phyloP scores from a whole-genome alignment of 208 protist species.

The Endotrypanum monterogeii region DNA sequence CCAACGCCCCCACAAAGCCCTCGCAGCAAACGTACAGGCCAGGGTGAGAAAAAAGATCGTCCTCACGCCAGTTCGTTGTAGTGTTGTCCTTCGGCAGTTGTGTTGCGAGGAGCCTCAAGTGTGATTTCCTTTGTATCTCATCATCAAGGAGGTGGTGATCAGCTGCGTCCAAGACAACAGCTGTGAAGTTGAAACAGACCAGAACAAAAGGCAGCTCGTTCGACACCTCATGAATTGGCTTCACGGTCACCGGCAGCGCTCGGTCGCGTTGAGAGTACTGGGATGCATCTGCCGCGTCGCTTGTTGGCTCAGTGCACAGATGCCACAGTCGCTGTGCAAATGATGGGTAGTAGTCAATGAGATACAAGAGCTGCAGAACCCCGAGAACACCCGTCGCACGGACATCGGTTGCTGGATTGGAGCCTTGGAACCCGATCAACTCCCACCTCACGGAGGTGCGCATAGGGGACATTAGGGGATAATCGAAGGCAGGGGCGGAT shows the following conservation, averaged over 20 bases:
- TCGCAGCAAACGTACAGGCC: slow-evolving; percentile 32
- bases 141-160: slow-evolving; percentile 32
- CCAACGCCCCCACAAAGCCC: slow-evolving; percentile 24
- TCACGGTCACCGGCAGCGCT: not conserved
- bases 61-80: not conserved
- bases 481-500: not conserved
- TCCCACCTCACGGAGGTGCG: slow-evolving; percentile 55
- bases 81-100: not conserved
- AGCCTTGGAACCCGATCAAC: slow-evolving; percentile 76
- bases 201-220: slow-evolving; percentile 80
- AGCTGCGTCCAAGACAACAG: slow-evolving; percentile 47
- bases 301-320: slow-evolving; percentile 38
- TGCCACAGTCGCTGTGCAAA: slow-evolving; percentile 57
- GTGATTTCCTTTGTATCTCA: slow-evolving; percentile 14
- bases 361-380: slow-evolving; percentile 69
- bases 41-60: slow-evolving; percentile 9
- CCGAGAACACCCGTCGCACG: slow-evolving; percentile 74
- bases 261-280: not conserved
- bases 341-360: slow-evolving; percentile 67
- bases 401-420: slow-evolving; percentile 79
- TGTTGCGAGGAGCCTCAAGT: not conserved
- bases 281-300: not conserved
- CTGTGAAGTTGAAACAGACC: slow-evolving; percentile 76
- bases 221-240: not conserved
- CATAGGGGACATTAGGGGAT: slow-evolving; percentile 2